Conservation (phyloP, 139 green algal species). For the Volvox africanus region DNA sequence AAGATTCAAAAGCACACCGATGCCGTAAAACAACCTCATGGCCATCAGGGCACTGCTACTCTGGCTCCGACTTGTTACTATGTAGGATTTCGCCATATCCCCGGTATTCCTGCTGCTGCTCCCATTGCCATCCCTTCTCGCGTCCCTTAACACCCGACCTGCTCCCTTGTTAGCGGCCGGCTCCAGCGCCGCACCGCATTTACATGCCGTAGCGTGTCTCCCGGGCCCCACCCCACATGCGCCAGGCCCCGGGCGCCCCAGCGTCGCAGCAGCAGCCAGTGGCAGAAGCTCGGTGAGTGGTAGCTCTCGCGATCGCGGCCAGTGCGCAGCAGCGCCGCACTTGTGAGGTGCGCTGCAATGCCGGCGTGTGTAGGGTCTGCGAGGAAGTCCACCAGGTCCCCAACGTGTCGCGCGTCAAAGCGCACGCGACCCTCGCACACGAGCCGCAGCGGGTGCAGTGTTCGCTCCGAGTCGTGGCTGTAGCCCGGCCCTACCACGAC, state of each 20-base stretch:
- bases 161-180: background rate
- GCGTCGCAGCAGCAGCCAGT: conserved; percentile 23
- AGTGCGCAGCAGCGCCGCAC: background rate
- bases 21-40: too few species aligned
- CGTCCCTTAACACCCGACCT: too few species aligned
- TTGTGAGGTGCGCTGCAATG: background rate
- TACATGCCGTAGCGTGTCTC: conserved; percentile 27
- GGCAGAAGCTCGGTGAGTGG: background rate
- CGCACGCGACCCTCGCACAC: background rate
- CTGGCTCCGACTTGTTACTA: too few species aligned
- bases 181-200: background rate
- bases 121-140: too few species aligned
- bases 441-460: conserved; percentile 16
- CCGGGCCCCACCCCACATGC: conserved; percentile 19
- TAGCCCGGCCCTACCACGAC: background rate
- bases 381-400: conserved; percentile 16
- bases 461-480: background rate
- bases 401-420: background rate
- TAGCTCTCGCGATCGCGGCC: background rate
- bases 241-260: conserved; percentile 16
- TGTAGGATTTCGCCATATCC: too few species aligned
- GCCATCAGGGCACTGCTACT: too few species aligned
- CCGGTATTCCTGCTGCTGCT: too few species aligned
- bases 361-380: background rate
- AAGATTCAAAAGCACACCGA: too few species aligned